These are phyloP conservation scores for Carex myosuroides DNA, from an alignment of 176 grass and related monocot species.

Conservation along the genomic window DNA sequence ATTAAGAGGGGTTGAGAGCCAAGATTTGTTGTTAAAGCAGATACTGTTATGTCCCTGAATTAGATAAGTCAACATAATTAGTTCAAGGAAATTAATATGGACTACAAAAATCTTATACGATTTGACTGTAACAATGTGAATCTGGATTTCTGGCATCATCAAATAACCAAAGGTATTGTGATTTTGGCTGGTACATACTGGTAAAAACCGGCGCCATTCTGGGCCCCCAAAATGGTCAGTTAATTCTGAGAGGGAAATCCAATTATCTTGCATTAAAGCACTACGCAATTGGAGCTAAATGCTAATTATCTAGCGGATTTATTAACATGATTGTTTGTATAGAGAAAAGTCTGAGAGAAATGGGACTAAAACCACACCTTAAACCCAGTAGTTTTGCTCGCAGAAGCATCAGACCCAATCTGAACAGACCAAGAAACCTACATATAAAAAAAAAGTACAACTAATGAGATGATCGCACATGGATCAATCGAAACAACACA, in stretches of 20 bases:
- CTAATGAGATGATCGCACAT: background rate
- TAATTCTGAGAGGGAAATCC: background rate
- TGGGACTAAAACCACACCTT: conserved; percentile 23
- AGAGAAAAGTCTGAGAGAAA: background rate
- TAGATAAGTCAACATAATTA: background rate
- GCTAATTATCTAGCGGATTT: background rate
- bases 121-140: background rate
- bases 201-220: background rate
- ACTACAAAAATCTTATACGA: background rate
- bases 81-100: background rate
- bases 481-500: background rate
- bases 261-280: background rate
- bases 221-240: background rate
- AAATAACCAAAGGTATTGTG: background rate
- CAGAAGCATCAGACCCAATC: conserved; percentile 20
- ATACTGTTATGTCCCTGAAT: conserved; percentile 54
- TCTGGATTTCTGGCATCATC: background rate
- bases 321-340: background rate
- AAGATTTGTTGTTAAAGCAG: conserved; percentile 37
- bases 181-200: background rate
- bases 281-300: background rate
- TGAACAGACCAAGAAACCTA: conserved; percentile 17
- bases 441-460: background rate
- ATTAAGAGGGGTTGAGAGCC: conserved; percentile 20
- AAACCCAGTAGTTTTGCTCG: conserved; percentile 4